Conservation (phyloP, 2,329 filamentous ascomycete species). For the Exophiala spinifera region DNA sequence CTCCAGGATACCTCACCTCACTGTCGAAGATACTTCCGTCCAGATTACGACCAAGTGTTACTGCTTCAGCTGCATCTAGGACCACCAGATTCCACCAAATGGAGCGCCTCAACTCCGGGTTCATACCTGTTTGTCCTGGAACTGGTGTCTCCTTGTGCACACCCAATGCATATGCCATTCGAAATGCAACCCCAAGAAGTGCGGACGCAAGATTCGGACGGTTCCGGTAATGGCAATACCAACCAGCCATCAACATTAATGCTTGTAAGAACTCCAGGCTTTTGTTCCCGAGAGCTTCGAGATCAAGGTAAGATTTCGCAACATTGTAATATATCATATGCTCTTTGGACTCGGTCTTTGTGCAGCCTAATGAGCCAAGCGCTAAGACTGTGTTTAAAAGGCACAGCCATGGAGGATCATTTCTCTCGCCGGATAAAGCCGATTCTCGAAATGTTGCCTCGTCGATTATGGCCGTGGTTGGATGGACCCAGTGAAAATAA, state of each 20-base stretch:
- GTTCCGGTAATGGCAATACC: slow-evolving; percentile 28
- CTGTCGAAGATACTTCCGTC: slow-evolving; percentile 11
- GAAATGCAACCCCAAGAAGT: slow-evolving; percentile 26
- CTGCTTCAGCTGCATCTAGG: slow-evolving; percentile 14
- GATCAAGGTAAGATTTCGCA: slow-evolving; percentile 22
- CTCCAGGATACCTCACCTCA: slow-evolving; percentile 9
- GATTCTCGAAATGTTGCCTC: slow-evolving; percentile 23
- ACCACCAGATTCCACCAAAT: slow-evolving; percentile 20
- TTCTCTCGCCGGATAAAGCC: slow-evolving; percentile 10
- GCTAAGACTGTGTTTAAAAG: slow-evolving; percentile 30
- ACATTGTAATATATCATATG: slow-evolving; percentile 24
- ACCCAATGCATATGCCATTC: slow-evolving; percentile 27
- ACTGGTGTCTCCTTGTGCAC: slow-evolving; percentile 18
- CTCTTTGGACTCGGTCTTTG: slow-evolving; percentile 17
- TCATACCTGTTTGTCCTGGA: slow-evolving; percentile 19
- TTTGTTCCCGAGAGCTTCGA: slow-evolving; percentile 25
- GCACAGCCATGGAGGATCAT: slow-evolving; percentile 27
- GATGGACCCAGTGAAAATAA: slow-evolving; percentile 26
- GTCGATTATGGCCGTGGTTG: slow-evolving; percentile 26
- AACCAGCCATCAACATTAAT: slow-evolving; percentile 27
- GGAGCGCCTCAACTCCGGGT: slow-evolving; percentile 27
- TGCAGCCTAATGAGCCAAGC: slow-evolving; percentile 25
- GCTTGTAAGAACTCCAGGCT: slow-evolving; percentile 27
- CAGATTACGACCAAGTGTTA: slow-evolving; percentile 9
- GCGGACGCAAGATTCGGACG: slow-evolving; percentile 28